These are phyloP conservation scores for Niebla homalea DNA, from an alignment of 495 filamentous ascomycete genomes.

Conservation along the genomic window DNA sequence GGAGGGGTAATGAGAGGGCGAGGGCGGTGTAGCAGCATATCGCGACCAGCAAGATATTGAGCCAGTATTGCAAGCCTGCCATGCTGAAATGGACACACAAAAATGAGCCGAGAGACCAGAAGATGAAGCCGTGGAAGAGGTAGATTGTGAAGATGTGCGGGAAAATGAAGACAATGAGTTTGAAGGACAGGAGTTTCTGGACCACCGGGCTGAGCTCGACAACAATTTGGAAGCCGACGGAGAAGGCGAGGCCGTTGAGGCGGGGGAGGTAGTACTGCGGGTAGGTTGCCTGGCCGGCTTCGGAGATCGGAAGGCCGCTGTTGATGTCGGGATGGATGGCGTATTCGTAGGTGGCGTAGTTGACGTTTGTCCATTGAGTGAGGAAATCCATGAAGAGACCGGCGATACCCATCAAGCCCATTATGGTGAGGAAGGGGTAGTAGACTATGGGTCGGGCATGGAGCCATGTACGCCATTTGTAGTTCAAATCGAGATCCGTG, in stretches of 20 bases:
- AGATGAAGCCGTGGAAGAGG: constrained; percentile 29
- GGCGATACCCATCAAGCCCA: constrained; percentile 12
- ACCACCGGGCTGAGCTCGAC: constrained; percentile 24
- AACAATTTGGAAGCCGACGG: constrained; percentile 22
- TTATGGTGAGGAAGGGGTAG: constrained; percentile 20
- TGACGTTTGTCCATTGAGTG: constrained; percentile 16
- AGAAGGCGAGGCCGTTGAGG: constrained; percentile 26
- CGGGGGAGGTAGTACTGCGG: constrained; percentile 27
- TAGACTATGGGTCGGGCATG: constrained; percentile 14
- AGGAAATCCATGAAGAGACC: constrained; percentile 22
- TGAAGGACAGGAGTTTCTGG: constrained; percentile 22
- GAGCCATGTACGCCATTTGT: constrained; percentile 25
- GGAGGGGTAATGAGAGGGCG: constrained; percentile 2
- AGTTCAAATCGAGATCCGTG: constrained; percentile 29
- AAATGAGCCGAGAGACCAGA: constrained; percentile 26
- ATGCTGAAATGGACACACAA: constrained; percentile 11
- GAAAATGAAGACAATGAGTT: constrained; percentile 24
- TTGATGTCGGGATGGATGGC: constrained; percentile 25
- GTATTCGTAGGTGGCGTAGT: constrained; percentile 21
- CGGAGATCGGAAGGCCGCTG: constrained; percentile 19
- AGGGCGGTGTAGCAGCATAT: constrained; percentile 8
- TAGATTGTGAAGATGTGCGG: constrained; percentile 35
- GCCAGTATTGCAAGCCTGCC: constrained; percentile 14
- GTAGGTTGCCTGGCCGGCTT: constrained; percentile 18
- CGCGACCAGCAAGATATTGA: constrained; percentile 14